Percentiles rank a stretch among this genome's conserved stretches.
Conservation (phyloP, 768 basidiomycete genomes). For the Tulasnella sp. region DNA sequence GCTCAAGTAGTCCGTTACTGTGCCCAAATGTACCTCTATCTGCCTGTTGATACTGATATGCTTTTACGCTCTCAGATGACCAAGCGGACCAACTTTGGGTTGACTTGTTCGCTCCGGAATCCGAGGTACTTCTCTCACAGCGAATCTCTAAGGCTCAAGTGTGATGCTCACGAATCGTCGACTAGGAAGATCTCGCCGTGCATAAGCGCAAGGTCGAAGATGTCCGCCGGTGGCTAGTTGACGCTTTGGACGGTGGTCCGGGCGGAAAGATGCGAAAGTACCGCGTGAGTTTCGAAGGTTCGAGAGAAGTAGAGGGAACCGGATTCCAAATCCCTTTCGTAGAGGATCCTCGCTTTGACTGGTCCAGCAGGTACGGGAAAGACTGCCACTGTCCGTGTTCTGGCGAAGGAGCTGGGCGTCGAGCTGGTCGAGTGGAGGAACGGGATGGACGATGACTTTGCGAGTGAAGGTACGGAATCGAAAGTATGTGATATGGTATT, state of each 20-base stretch:
- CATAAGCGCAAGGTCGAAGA: slow-evolving; percentile 71
- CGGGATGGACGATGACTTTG: slow-evolving; percentile 40
- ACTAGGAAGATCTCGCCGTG: slow-evolving; percentile 61
- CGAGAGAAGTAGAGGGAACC: not conserved
- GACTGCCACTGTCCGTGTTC: slow-evolving; percentile 68
- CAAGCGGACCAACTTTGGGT: slow-evolving; percentile 7
- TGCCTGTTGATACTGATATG: too few species aligned
- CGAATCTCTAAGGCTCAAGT: not conserved
- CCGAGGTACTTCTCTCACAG: not conserved
- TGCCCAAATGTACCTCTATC: not conserved
- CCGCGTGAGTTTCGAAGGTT: slow-evolving; percentile 38
- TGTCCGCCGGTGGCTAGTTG: slow-evolving; percentile 59
- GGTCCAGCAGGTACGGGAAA: slow-evolving; percentile 89
- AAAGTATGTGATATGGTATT: too few species aligned
- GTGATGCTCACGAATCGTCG: not conserved
- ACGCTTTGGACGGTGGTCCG: slow-evolving; percentile 59
- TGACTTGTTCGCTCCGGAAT: not conserved
- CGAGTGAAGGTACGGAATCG: not conserved
- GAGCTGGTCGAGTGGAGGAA: slow-evolving; percentile 84
- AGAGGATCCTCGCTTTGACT: slow-evolving; percentile 77
- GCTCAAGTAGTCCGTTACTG: not conserved
- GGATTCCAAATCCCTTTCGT: not conserved
- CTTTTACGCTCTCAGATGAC: not conserved
- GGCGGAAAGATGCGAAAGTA: slow-evolving; percentile 53
- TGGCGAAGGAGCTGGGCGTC: slow-evolving; percentile 61